Evolutionary conservation across 257 asterid species (phyloP), one percentile per base, ranked within the genome.

Genomic region (Solanum gandarillasii): DNA sequence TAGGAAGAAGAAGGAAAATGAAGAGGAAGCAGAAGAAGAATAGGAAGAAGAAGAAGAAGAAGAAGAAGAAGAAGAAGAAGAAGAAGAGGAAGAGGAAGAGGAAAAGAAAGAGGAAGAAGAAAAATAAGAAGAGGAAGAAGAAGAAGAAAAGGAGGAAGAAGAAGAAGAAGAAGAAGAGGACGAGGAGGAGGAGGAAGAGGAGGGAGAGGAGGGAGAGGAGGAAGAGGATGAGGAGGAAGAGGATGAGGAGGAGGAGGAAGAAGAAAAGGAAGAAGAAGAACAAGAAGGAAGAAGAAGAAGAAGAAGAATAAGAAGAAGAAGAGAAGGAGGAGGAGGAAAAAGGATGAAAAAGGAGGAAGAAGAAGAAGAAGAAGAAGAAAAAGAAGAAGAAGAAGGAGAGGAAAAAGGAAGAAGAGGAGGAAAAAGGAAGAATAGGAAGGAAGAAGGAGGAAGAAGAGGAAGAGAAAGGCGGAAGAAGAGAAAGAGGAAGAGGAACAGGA

Each of bases 261-360:
- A 31, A 1, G 32, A 31, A 2, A 1, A 31, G 3, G 3, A 31
- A 31, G 3, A 31, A 2, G 32, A 31, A 3, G 32, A 31, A 0
- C 3, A 31, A 0, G 32, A 31, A 2, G 3, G 2, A 0, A 0
- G 2, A 2, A 0, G 2, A 2, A 0, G 2, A 2, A 3, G 2
- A 2, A 0, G 2, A 3, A 1, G 2, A 2, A 3, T 2, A 31
- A 0, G 2, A 2, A 3, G 2, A 3, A 3, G 2, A 2, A 3
- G 2, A 1, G 32, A 31, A 2, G 32, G 2, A 3, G 32, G 2
- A 2, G 32, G 2, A 1, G 32, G 2, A 2, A 3, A 31, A 0
- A 3, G 2, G 3, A 3, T 2, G 1, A 3, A 31, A 0, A 2
- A 31, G 4, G 32, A 3, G 2, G 32, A 31, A 31, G 32, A 31